Evolutionary conservation across 257 asterid genomes (phyloP), one percentile per base, ranked within the genome.

Genomic region (Coffea canephora): DNA sequence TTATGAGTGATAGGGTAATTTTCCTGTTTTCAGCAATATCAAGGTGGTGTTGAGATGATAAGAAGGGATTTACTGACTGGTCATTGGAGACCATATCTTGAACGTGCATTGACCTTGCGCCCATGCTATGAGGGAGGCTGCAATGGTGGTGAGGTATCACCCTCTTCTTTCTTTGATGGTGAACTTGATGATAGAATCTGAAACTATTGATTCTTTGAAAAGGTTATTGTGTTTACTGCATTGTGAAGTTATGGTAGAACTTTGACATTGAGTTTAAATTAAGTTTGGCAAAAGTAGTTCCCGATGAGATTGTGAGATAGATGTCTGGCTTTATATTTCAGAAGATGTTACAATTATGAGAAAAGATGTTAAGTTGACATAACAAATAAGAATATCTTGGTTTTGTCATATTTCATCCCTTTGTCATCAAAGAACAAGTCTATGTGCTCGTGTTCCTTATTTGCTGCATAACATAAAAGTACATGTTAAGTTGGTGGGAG

Each of bases 11-110:
- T 39, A n/a, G 11, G 15, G 16, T 70, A 77, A 59, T 73, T 81
- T 41, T 81, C 67, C 82, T 41, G 61, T 16, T 36, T 69, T 79
- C 87, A 96, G 99, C 88, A 84, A 77, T 92, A 91, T 89, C 98
- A 96, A 86, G 83, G 89, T 80, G 99, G 99, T 70, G 99, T 94
- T 73, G 99, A 96, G 94, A 96, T 96, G 99, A 94, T 96, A 50
- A 86, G 99, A 87, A 89, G 99, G 83, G 99, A 96, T 89, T 89
- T 96, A 82, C 96, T 96, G 69, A 92, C 97, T 85, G 99, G 99
- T 75, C 98, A 91, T 64, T 96, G 99, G 99, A 85, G 85, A 31
- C 97, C 98, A 19, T 96, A 96, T 87, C 97, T 96, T 18, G 97
- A 94, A 81, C 97, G 88, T 77, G 98, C 99, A 70, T 76, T 94